Evolutionary conservation across 495 filamentous ascomycete genomes (phyloP).

Genomic region (Rhizodiscina lignyota): DNA sequence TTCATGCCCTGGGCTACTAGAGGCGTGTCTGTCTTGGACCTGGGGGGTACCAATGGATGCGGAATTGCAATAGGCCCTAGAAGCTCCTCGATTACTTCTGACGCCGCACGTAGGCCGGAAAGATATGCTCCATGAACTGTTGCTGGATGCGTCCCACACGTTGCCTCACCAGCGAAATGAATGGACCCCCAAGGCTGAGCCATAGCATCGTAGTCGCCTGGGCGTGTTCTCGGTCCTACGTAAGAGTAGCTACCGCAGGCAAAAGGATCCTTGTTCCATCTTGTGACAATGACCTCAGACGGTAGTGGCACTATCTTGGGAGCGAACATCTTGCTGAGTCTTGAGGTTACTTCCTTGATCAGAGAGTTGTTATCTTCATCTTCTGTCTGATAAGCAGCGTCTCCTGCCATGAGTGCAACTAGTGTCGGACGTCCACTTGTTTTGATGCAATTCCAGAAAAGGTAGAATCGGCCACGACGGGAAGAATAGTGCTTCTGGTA

Average conservation of each 20-base stretch:
- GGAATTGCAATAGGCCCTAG: slow-evolving; percentile 68
- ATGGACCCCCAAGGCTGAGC: slow-evolving; percentile 71
- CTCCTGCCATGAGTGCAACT: slow-evolving; percentile 88
- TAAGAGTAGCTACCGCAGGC: slow-evolving; percentile 89
- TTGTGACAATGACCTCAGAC: slow-evolving; percentile 77
- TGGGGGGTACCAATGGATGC: slow-evolving; percentile 54
- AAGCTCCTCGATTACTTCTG: slow-evolving; percentile 63
- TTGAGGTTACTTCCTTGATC: slow-evolving; percentile 58
- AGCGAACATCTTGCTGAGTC: slow-evolving; percentile 52
- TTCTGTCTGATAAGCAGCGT: slow-evolving; percentile 83
- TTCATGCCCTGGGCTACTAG: slow-evolving; percentile 4
- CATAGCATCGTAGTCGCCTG: slow-evolving; percentile 88
- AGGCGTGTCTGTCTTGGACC: slow-evolving; percentile 12
- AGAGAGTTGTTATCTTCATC: slow-evolving; percentile 52
- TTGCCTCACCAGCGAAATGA: slow-evolving; percentile 94
- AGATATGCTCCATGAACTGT: slow-evolving; percentile 96
- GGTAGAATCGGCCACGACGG: slow-evolving; percentile 72
- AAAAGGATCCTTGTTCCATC: slow-evolving; percentile 82
- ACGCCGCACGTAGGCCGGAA: slow-evolving; percentile 74
- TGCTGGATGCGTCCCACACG: slow-evolving; percentile 85
- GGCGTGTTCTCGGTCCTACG: slow-evolving; percentile 59
- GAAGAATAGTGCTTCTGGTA: slow-evolving; percentile 43
- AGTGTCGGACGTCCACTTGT: slow-evolving; percentile 76
- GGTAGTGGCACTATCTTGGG: slow-evolving; percentile 51
- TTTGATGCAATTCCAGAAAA: slow-evolving; percentile 91